Conservation (phyloP, 208 protist genomes). For the Endotrypanum monterogeii region DNA sequence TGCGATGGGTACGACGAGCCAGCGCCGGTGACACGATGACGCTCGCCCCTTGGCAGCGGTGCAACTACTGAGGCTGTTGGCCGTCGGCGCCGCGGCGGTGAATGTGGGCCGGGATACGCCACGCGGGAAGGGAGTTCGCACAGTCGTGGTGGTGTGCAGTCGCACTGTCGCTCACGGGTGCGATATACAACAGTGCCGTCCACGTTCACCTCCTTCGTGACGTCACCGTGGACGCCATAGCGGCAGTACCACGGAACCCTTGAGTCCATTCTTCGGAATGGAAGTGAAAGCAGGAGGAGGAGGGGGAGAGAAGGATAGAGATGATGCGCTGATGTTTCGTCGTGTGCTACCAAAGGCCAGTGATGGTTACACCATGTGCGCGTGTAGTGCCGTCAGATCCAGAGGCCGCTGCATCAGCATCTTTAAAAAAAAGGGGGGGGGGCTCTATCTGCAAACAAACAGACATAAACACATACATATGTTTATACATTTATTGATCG, state of each 20-base stretch:
- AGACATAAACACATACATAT: too few species aligned
- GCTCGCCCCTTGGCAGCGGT: neutral
- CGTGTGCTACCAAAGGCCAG: too few species aligned
- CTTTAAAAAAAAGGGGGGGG: too few species aligned
- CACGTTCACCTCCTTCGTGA: constrained; percentile 30
- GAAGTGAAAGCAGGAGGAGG: neutral
- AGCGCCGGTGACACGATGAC: neutral
- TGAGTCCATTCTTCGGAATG: constrained; percentile 5
- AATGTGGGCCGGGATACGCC: neutral
- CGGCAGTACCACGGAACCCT: constrained; percentile 47
- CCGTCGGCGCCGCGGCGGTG: neutral
- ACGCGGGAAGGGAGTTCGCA: neutral
- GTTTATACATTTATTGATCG: too few species aligned
- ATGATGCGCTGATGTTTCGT: too few species aligned
- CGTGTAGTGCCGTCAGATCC: too few species aligned
- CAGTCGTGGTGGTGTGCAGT: constrained; percentile 33
- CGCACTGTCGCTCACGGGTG: constrained; percentile 33
- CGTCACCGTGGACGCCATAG: constrained; percentile 41
- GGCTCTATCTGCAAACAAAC: too few species aligned
- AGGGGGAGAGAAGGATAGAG: neutral
- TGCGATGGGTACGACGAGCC: neutral
- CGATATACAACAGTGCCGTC: constrained; percentile 54
- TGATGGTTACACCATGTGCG: too few species aligned
- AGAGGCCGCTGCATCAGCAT: too few species aligned
- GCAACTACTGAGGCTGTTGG: neutral